Percentiles rank a stretch among this genome's conserved stretches.
phyloP scores from a whole-genome alignment of 1,284 basidiomycete species.

The Wolfiporia cocos region DNA sequence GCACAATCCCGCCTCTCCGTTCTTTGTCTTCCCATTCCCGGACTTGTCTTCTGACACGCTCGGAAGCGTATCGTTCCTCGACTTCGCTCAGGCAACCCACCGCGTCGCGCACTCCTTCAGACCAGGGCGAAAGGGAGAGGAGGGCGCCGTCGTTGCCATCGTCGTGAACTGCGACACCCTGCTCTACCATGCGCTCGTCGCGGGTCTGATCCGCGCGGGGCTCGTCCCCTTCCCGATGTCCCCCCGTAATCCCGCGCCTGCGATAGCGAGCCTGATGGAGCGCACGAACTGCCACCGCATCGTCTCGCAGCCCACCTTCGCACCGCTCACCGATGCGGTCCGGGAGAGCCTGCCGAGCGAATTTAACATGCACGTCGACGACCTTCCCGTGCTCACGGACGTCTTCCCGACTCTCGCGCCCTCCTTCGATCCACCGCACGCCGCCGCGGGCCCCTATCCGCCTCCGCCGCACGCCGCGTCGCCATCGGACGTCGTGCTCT shows the following conservation, averaged over 20 bases:
- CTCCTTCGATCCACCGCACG: not conserved
- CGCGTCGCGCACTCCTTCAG: conserved; percentile 26
- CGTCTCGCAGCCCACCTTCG: conserved; percentile 9
- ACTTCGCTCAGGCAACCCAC: conserved; percentile 24
- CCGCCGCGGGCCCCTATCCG: conserved; percentile 7
- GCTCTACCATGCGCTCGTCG: conserved; percentile 25
- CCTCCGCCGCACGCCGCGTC: not conserved
- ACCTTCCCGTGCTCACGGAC: conserved; percentile 10
- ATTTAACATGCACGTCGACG: conserved; percentile 8
- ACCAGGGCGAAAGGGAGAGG: conserved; percentile 17
- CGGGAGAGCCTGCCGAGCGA: conserved; percentile 6
- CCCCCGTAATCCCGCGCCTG: conserved; percentile 27
- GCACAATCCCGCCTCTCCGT: conserved; percentile 24
- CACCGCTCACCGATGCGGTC: conserved; percentile 8
- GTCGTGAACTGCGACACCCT: conserved; percentile 26
- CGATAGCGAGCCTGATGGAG: conserved; percentile 23
- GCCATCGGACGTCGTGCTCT: conserved; percentile 7
- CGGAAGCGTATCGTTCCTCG: conserved; percentile 11
- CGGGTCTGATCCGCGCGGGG: conserved; percentile 27
- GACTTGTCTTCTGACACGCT: conserved; percentile 4
- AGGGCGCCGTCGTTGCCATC: conserved; percentile 26
- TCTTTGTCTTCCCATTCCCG: conserved; percentile 9
- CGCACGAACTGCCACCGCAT: conserved; percentile 15
- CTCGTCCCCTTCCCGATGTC: conserved; percentile 29
- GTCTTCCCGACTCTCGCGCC: conserved; percentile 11